Evolutionary conservation across 176 grass and related monocot species (phyloP).

Genomic region (Echinochloa phyllopogon): DNA sequence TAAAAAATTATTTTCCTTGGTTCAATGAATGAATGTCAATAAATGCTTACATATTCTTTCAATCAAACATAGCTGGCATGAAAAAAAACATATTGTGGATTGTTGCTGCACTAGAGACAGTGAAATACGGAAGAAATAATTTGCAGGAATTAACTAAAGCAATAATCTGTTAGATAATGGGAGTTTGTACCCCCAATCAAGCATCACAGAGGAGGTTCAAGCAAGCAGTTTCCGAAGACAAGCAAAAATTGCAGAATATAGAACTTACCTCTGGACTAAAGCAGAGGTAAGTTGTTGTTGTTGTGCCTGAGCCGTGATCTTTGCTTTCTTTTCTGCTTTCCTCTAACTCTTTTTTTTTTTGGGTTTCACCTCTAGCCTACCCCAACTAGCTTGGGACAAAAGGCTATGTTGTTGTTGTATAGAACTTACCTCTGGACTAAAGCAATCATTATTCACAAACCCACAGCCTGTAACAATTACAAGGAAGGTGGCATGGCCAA

Average conservation of each 20-base stretch:
- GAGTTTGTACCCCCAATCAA: not conserved
- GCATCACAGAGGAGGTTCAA: not conserved
- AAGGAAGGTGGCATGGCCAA: not conserved
- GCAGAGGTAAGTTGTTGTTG: too few species aligned
- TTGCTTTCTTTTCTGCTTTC: too few species aligned
- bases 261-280: not conserved
- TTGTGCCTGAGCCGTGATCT: too few species aligned
- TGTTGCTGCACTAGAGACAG: not conserved
- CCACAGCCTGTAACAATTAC: not conserved
- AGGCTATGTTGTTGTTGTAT: too few species aligned
- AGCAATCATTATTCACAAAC: conserved; percentile 4
- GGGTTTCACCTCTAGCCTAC: too few species aligned
- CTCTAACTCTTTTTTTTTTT: too few species aligned
- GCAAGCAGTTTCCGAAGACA: not conserved
- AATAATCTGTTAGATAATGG: not conserved
- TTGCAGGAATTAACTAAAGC: conserved; percentile 11
- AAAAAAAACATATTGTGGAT: not conserved
- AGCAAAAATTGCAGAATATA: conserved; percentile 4
- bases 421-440: not conserved
- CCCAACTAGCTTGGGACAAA: too few species aligned
- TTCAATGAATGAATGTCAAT: not conserved
- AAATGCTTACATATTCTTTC: not conserved
- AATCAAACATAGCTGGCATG: not conserved
- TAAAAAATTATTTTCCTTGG: not conserved
- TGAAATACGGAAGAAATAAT: not conserved